Evolutionary conservation across 2,329 filamentous ascomycete species (phyloP), one percentile per base, ranked within the genome.

Genomic region (Aspergillus spinulosporus): DNA sequence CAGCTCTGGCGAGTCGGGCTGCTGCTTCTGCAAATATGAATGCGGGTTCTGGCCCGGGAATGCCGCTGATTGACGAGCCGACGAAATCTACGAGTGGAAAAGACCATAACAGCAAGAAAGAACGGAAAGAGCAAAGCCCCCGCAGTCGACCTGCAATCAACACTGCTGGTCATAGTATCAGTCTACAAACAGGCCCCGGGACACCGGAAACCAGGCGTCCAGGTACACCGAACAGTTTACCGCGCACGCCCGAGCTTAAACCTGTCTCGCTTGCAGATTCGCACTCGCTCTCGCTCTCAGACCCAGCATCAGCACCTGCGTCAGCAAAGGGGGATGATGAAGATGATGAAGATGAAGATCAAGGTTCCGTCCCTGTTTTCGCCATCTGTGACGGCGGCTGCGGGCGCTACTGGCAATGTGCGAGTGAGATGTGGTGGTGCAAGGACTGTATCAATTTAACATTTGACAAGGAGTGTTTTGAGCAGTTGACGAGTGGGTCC

Each of bases 391-490:
- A 62, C 39, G 60, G 62, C 21, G 47, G 55, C 9, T 64, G 62
- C 34, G 59, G 54, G 5, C 36, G 48, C 8, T 45, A 29, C 11
- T 71, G 63, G 65, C 47, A 49, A 11, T 58, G 57, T n/a, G 64
- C 67, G 7, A 59, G 65, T 34, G 62, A 68, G 26, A 62, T 71
- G 49, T 65, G 66, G 52, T 62, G 61, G 49, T 70, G 68, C 58
- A 62, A 58, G 52, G 66, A 70, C 50, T 71, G 67, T 47, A 62
- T 65, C 7, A 63, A 67, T 29, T 50, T 69, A 21, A 58, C 61
- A 4, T 63, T 71, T 42, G 62, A 62, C 8, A 26, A 15, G n/a
- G 42, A 58, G 4, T 70, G 66, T 48, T 54, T 60, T 8, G 52
- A 63, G 6, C 60, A 59, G 9, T 49, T 66, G 0, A 59, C 62